phyloP scores from a whole-genome alignment of 768 basidiomycete genomes.

The Tylopilus felleus region DNA sequence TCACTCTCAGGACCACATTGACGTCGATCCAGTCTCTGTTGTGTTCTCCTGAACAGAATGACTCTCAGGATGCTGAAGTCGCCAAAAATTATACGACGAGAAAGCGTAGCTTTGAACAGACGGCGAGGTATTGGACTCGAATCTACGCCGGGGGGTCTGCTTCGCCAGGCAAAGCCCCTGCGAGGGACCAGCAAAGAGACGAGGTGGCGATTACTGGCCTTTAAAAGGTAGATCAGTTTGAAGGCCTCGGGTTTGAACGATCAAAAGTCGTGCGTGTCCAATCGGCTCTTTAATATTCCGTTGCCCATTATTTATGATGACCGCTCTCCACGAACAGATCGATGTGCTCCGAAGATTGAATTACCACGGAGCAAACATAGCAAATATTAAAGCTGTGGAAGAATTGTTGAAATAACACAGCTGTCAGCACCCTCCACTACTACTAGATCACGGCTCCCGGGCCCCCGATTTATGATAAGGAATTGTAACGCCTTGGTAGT shows the following conservation, averaged over 20 bases:
- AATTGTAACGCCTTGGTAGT: too few species aligned
- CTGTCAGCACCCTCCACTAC: conserved; percentile 20
- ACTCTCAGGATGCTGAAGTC: conserved; percentile 97
- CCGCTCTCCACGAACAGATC: conserved; percentile 46
- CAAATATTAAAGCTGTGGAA: conserved; percentile 79
- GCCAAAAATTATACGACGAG: conserved; percentile 95
- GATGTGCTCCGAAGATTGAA: conserved; percentile 86
- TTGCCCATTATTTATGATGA: neutral
- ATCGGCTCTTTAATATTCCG: too few species aligned
- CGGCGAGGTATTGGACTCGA: conserved; percentile 91
- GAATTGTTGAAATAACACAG: conserved; percentile 65
- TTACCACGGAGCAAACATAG: conserved; percentile 79
- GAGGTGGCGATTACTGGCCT: conserved; percentile 74
- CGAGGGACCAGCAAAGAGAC: conserved; percentile 34
- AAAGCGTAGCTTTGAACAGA: conserved; percentile 83
- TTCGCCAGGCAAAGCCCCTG: conserved; percentile 37
- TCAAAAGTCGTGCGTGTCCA: conserved; percentile 73
- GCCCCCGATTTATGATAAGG: too few species aligned
- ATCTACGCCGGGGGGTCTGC: conserved; percentile 81
- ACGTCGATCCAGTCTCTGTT: conserved; percentile 92
- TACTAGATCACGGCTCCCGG: too few species aligned
- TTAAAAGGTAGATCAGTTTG: conserved; percentile 79
- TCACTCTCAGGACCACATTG: conserved; percentile 93
- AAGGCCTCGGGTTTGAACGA: conserved; percentile 76
- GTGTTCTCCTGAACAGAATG: conserved; percentile 92